phyloP scores from a whole-genome alignment of 768 basidiomycete species.

The Xerocomus spinulosus region DNA sequence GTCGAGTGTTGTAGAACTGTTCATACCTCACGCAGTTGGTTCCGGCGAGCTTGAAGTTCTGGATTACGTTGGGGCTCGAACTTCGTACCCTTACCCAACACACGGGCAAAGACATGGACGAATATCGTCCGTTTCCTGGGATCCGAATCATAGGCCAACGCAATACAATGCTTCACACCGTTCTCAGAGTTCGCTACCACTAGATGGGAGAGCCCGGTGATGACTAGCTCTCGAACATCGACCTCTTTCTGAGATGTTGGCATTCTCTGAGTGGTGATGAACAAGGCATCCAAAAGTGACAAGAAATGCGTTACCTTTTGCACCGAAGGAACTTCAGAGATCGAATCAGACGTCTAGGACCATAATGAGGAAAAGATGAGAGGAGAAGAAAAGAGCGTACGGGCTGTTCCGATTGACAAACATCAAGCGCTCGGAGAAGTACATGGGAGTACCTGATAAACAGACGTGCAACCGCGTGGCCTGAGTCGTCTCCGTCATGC shows the following conservation, averaged over 20 bases:
- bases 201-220: conserved; percentile 75
- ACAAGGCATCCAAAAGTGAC: not conserved
- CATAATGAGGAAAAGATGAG: conserved; percentile 3
- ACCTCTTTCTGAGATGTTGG: conserved; percentile 47
- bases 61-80: conserved; percentile 61
- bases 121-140: conserved; percentile 71
- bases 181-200: conserved; percentile 82
- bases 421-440: conserved; percentile 57
- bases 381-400: conserved; percentile 29
- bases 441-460: conserved; percentile 75
- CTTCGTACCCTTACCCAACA: conserved; percentile 73
- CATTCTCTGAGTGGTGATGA: conserved; percentile 35
- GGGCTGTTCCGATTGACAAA: conserved; percentile 43
- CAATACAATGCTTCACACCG: conserved; percentile 84
- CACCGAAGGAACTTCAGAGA: conserved; percentile 46
- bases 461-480: conserved; percentile 67
- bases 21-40: conserved; percentile 57
- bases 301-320: conserved; percentile 36
- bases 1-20: not conserved
- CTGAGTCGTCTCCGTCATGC: conserved; percentile 56
- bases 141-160: conserved; percentile 72
- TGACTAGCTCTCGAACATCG: conserved; percentile 70
- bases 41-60: conserved; percentile 42
- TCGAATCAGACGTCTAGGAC: conserved; percentile 43
- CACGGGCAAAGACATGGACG: conserved; percentile 77